Percentiles rank a stretch among this genome's conserved stretches.
Evolutionary conservation across 306 rosid genomes (phyloP).

Genomic region (Lithocarpus polystachyus): DNA sequence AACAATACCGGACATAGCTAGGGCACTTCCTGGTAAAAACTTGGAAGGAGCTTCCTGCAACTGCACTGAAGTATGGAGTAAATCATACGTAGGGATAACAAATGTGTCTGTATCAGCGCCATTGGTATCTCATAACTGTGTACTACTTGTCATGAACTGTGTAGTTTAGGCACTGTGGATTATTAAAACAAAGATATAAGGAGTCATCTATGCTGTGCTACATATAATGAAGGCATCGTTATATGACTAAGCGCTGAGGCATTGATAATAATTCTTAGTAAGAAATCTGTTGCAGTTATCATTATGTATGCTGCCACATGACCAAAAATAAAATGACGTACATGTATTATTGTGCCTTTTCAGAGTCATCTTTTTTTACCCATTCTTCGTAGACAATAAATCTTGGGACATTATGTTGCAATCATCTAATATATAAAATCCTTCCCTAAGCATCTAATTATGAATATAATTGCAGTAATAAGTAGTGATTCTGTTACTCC

Average conservation of each 20-base stretch:
- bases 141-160: conserved; percentile 54
- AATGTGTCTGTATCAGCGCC: conserved; percentile 30
- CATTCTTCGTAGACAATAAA: background rate
- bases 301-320: too few relatives aligned
- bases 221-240: too few relatives aligned
- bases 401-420: background rate
- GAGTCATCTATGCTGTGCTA: too few relatives aligned
- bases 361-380: background rate
- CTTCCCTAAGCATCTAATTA: background rate
- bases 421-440: background rate
- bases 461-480: too few relatives aligned
- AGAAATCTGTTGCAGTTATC: background rate
- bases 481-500: too few relatives aligned
- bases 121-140: conserved; percentile 57
- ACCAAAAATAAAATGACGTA: background rate
- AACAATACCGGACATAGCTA: conserved; percentile 43
- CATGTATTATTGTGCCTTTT: background rate
- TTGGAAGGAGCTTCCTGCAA: conserved; percentile 33
- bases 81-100: conserved; percentile 31
- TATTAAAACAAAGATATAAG: background rate
- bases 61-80: conserved; percentile 69
- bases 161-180: background rate
- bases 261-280: background rate
- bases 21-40: conserved; percentile 35
- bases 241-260: too few relatives aligned